phyloP scores from a whole-genome alignment of 2,329 filamentous ascomycete genomes.

The Pseudogymnoascus sp. region DNA sequence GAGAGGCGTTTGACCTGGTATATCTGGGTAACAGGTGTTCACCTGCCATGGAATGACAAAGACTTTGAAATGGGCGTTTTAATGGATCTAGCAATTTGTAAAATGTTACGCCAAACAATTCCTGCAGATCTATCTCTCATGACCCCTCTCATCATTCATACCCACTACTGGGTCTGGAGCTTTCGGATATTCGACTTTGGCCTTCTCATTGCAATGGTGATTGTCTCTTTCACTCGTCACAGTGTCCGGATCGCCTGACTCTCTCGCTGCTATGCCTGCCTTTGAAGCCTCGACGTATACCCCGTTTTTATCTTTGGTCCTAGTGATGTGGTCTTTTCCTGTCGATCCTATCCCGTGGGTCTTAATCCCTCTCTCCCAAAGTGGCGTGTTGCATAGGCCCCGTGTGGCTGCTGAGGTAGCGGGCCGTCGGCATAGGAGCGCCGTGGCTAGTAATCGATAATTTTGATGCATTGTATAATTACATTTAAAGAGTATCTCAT shows the following conservation, averaged over 20 bases:
- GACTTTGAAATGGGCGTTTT: constrained; percentile 11
- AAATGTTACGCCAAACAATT: constrained; percentile 9
- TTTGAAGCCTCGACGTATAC: background rate
- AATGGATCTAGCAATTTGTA: constrained; percentile 3
- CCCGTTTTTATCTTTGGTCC: background rate
- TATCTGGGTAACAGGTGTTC: background rate
- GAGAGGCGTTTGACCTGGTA: constrained; percentile 19
- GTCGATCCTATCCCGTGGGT: background rate
- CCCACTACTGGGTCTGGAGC: constrained; percentile 45
- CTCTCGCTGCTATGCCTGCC: constrained; percentile 7
- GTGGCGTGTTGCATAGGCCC: background rate
- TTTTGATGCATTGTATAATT: background rate
- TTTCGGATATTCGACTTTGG: constrained; percentile 41
- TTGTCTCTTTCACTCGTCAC: constrained; percentile 14
- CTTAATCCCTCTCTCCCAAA: background rate
- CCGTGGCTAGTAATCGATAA: background rate
- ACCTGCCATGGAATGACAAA: constrained; percentile 1
- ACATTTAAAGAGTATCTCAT: background rate
- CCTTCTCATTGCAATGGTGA: constrained; percentile 29
- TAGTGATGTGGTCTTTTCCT: constrained; percentile 7
- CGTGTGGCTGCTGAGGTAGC: background rate
- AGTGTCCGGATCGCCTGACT: constrained; percentile 12
- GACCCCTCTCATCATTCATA: constrained; percentile 45
- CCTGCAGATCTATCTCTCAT: constrained; percentile 26
- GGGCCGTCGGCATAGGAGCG: background rate